Conservation (phyloP, 2,329 filamentous ascomycete genomes). For the Arachnomyces sp. region DNA sequence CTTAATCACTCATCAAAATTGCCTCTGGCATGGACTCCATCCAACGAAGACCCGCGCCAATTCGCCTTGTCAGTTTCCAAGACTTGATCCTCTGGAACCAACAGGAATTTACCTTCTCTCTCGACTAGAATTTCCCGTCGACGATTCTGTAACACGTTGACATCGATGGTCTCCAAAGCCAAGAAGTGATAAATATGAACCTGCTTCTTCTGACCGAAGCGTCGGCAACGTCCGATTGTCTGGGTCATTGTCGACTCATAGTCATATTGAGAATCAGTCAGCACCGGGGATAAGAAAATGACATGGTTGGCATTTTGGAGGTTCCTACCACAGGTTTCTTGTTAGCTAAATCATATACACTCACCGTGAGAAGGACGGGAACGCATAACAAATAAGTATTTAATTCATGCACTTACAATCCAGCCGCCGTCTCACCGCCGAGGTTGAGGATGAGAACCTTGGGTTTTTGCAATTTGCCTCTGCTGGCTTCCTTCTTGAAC, state of each 20-base stretch:
- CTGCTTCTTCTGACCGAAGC: slow-evolving; percentile 50
- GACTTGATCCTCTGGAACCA: slow-evolving; percentile 17
- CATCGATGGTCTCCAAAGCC: slow-evolving; percentile 37
- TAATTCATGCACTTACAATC: slow-evolving; percentile 42
- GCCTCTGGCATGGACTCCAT: slow-evolving; percentile 16
- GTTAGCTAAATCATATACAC: slow-evolving; percentile 6
- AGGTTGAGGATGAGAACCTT: slow-evolving; percentile 53
- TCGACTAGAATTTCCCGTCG: slow-evolving; percentile 23
- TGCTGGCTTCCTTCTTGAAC: slow-evolving; percentile 34
- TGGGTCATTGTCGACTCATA: slow-evolving; percentile 56
- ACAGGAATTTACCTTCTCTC: slow-evolving; percentile 14
- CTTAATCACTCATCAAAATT: slow-evolving; percentile 11
- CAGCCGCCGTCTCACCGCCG: slow-evolving; percentile 51
- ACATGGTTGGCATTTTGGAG: slow-evolving; percentile 58
- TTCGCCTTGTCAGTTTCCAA: slow-evolving; percentile 13
- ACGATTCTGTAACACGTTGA: slow-evolving; percentile 36
- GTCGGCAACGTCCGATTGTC: slow-evolving; percentile 53
- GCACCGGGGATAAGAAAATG: slow-evolving; percentile 54
- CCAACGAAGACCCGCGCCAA: slow-evolving; percentile 23
- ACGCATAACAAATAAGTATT: background rate
- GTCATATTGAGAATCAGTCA: slow-evolving; percentile 42
- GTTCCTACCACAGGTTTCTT: slow-evolving; percentile 39
- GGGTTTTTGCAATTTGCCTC: slow-evolving; percentile 15
- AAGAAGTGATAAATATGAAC: slow-evolving; percentile 53
- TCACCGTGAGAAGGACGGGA: slow-evolving; percentile 4